Evolutionary conservation across 495 filamentous ascomycete species (phyloP).

Genomic region (Trichoderma erinaceum): DNA sequence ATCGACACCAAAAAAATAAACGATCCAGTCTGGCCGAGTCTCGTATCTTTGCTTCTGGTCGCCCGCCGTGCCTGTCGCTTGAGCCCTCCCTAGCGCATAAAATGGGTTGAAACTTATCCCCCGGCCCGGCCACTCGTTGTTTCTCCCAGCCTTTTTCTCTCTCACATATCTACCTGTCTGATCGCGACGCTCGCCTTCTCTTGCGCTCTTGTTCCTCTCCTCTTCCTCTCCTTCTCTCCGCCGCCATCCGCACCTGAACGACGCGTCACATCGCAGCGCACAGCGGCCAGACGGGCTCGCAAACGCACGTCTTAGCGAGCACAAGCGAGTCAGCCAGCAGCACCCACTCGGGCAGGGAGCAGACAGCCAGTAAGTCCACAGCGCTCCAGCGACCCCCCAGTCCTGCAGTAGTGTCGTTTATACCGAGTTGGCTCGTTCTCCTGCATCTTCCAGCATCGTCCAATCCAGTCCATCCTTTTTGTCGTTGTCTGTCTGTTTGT

Average conservation of each 20-base stretch:
- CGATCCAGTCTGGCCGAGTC: neutral
- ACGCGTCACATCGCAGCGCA: neutral
- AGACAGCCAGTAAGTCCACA: constrained; percentile 8
- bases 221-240: neutral
- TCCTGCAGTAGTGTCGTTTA: neutral
- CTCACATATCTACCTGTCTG: neutral
- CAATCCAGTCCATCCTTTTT: neutral
- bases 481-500: neutral
- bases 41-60: neutral
- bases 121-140: constrained; percentile 6
- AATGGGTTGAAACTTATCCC: constrained; percentile 5
- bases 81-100: constrained; percentile 8
- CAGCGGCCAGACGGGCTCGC: neutral
- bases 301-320: neutral
- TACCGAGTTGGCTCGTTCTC: constrained; percentile 2
- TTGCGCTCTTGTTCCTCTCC: neutral
- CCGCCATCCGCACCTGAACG: neutral
- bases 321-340: constrained; percentile 13
- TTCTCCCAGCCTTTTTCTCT: neutral
- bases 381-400: constrained; percentile 8
- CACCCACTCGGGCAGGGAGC: constrained; percentile 5
- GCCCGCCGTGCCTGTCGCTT: neutral
- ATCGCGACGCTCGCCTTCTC: neutral
- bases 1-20: neutral
- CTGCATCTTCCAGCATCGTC: neutral